A percentile compares a stretch with the other conserved stretches of the same genome.
These are phyloP conservation scores for Diutina mesorugosa DNA, from an alignment of 1,139 yeast species.

Conservation along the genomic window DNA sequence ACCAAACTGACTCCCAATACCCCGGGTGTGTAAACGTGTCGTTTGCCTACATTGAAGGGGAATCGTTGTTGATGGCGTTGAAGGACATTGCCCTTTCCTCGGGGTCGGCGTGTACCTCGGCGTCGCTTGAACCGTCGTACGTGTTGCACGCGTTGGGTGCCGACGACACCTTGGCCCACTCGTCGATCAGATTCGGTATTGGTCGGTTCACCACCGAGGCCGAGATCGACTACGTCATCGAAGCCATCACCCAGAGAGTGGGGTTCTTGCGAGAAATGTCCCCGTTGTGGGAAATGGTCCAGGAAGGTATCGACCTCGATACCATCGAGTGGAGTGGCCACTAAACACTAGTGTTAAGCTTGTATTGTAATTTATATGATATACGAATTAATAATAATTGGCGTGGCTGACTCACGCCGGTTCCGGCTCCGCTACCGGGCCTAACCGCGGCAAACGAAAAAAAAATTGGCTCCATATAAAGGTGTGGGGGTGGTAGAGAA, in stretches of 20 bases:
- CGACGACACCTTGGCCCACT: constrained; percentile 96
- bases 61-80: constrained; percentile 91
- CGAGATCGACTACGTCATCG: constrained; percentile 85
- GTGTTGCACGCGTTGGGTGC: constrained; percentile 96
- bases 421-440: not conserved
- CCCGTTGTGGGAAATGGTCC: constrained; percentile 99
- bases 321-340: constrained; percentile 98
- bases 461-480: not conserved
- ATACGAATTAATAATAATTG: not conserved
- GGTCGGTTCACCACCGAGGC: constrained; percentile 96
- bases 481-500: not conserved
- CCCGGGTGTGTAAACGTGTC: constrained; percentile 95
- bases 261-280: constrained; percentile 83
- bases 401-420: not conserved
- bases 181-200: constrained; percentile 91
- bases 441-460: not conserved
- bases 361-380: not conserved
- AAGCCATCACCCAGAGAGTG: constrained; percentile 82
- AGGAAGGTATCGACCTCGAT: constrained; percentile 90
- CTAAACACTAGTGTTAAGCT: constrained; percentile 14
- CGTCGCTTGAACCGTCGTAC: constrained; percentile 93
- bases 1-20: constrained; percentile 42
- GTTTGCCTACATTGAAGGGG: constrained; percentile 97
- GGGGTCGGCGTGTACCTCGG: constrained; percentile 99
- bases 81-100: constrained; percentile 93